A percentile compares a stretch with the other conserved stretches of the same genome.
phyloP scores from a whole-genome alignment of 2,329 filamentous ascomycete genomes.

The Zasmidium citrigriseum region DNA sequence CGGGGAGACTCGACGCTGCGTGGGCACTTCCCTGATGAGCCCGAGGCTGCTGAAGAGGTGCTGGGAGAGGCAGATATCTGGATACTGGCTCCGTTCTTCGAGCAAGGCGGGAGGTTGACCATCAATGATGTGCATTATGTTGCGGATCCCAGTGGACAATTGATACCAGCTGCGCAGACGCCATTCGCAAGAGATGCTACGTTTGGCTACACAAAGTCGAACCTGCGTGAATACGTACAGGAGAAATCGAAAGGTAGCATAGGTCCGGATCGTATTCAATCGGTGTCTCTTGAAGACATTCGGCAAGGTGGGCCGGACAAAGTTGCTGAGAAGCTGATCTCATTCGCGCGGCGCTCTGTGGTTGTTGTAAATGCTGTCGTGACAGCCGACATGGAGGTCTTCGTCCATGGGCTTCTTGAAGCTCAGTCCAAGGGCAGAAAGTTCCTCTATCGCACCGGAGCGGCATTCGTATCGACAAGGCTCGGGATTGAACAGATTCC shows the following conservation, averaged over 20 bases:
- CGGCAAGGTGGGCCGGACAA: conserved; percentile 46
- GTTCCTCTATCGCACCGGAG: conserved; percentile 50
- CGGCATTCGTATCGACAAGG: conserved; percentile 51
- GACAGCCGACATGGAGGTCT: conserved; percentile 58
- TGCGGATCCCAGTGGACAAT: conserved; percentile 46
- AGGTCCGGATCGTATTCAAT: conserved; percentile 40
- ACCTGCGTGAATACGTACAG: conserved; percentile 54
- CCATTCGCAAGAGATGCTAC: conserved; percentile 60
- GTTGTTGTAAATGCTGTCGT: conserved; percentile 56
- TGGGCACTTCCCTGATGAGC: conserved; percentile 59
- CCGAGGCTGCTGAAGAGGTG: conserved; percentile 53
- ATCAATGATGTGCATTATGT: conserved; percentile 62
- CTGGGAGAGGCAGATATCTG: conserved; percentile 55
- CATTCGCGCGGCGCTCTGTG: conserved; percentile 41
- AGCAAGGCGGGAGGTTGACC: conserved; percentile 60
- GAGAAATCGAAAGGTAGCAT: conserved; percentile 55
- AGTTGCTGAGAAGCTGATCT: conserved; percentile 45
- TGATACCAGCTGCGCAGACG: conserved; percentile 55
- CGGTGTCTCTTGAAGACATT: conserved; percentile 52
- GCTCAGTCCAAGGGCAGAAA: conserved; percentile 43
- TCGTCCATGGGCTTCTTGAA: conserved; percentile 51
- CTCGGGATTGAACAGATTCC: conserved; percentile 56
- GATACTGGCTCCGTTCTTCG: conserved; percentile 61
- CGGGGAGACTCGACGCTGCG: conserved; percentile 59
- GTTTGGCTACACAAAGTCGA: conserved; percentile 59